phyloP scores from a whole-genome alignment of 129 eudicot genomes.

The Tagetes patula region DNA sequence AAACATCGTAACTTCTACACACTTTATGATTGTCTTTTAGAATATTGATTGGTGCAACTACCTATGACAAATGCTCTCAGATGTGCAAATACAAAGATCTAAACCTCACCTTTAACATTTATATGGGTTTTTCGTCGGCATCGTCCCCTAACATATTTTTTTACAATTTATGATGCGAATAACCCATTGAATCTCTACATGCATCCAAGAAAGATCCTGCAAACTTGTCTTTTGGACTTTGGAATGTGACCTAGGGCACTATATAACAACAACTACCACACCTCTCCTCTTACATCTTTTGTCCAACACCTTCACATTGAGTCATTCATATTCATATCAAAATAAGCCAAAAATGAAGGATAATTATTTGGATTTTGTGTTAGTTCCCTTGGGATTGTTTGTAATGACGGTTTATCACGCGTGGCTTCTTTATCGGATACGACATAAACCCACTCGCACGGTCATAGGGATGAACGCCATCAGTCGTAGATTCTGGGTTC shows the following conservation, averaged over 20 bases:
- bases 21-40: too few species aligned
- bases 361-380: conserved; percentile 50
- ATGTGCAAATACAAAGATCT: too few species aligned
- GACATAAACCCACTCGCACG: conserved; percentile 52
- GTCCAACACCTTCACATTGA: background rate
- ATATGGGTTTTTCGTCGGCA: too few species aligned
- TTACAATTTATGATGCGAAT: background rate
- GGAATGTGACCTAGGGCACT: background rate
- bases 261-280: conserved; percentile 32
- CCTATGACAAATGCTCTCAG: too few species aligned
- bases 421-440: conserved; percentile 61
- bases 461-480: conserved; percentile 79
- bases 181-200: conserved; percentile 6
- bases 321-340: conserved; percentile 1
- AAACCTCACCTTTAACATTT: too few species aligned
- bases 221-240: background rate
- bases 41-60: too few species aligned
- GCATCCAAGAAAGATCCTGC: conserved; percentile 20
- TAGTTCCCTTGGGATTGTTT: conserved; percentile 68
- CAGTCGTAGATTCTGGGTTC: conserved; percentile 83
- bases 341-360: conserved; percentile 43
- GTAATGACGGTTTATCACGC: conserved; percentile 63
- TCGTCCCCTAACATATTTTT: too few species aligned
- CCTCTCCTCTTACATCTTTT: conserved; percentile 8
- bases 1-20: too few species aligned